Conservation (phyloP, 2,329 filamentous ascomycete species). For the Sporothrix brasiliensis region DNA sequence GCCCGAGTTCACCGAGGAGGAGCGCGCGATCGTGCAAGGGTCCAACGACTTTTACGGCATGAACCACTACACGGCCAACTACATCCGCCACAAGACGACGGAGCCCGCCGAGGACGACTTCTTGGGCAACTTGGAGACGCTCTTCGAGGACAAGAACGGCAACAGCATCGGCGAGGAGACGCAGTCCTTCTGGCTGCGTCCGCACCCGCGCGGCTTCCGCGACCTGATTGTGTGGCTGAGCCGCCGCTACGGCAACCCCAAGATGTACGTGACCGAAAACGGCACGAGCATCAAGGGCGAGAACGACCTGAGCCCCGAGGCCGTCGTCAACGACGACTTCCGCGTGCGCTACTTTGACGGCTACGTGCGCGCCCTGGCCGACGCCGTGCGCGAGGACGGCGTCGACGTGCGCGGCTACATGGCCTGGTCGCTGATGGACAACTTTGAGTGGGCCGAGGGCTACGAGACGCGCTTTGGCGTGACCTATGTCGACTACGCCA, state of each 20-base stretch:
- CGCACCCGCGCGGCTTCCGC: constrained; percentile 74
- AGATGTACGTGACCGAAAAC: constrained; percentile 88
- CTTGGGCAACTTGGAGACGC: constrained; percentile 73
- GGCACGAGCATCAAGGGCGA: constrained; percentile 83
- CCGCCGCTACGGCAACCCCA: constrained; percentile 73
- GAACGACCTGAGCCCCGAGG: constrained; percentile 69
- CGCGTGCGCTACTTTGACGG: constrained; percentile 75
- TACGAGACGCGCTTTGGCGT: constrained; percentile 86
- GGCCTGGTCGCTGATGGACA: constrained; percentile 87
- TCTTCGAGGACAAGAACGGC: constrained; percentile 71
- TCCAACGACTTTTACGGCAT: constrained; percentile 93
- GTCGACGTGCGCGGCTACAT: constrained; percentile 79
- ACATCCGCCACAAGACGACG: constrained; percentile 71
- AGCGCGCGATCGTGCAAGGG: constrained; percentile 73
- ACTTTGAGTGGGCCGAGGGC: constrained; percentile 91
- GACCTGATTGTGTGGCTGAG: constrained; percentile 76
- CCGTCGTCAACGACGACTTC: constrained; percentile 81
- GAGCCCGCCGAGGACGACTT: constrained; percentile 67
- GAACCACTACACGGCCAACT: constrained; percentile 93
- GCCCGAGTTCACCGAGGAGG: constrained; percentile 72
- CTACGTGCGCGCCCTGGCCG: constrained; percentile 76
- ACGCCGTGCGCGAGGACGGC: constrained; percentile 70
- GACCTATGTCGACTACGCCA: constrained; percentile 78
- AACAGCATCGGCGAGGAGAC: constrained; percentile 79
- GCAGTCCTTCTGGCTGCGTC: constrained; percentile 78